Conservation (phyloP, 2,329 filamentous ascomycete species). For the Trichoderma afroharzianum region DNA sequence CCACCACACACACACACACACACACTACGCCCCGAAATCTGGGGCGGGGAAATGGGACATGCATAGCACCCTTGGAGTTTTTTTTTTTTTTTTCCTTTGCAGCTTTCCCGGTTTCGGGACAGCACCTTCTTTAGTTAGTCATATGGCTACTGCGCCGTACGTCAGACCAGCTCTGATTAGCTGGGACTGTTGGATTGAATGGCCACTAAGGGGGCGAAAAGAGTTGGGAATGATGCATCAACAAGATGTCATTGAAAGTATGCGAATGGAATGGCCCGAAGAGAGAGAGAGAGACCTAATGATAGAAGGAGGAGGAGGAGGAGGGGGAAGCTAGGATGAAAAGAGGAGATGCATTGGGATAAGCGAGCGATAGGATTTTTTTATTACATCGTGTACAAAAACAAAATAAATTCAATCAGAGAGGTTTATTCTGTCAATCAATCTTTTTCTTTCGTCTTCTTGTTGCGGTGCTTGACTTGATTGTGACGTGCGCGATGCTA, state of each 20-base stretch:
- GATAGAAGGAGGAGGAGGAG: not conserved
- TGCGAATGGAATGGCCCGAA: not conserved
- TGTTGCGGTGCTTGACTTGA: not conserved
- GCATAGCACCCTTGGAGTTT: constrained; percentile 17
- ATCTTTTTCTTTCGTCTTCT: not conserved
- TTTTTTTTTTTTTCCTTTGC: not conserved
- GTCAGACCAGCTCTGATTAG: constrained; percentile 13
- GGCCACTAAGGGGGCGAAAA: not conserved
- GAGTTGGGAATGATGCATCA: not conserved
- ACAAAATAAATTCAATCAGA: not conserved
- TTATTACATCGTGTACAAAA: not conserved
- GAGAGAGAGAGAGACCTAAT: not conserved
- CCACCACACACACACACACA: not conserved
- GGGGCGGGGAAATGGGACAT: constrained; percentile 16
- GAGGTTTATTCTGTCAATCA: not conserved
- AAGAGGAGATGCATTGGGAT: constrained; percentile 4
- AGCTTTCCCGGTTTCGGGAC: constrained; percentile 6
- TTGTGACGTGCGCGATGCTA: not conserved
- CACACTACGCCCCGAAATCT: constrained; percentile 3
- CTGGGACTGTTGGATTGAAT: not conserved
- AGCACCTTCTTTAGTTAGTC: not conserved
- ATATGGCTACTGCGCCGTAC: constrained; percentile 3
- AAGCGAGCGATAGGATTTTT: constrained; percentile 9
- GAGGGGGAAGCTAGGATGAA: not conserved
- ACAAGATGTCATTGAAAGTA: not conserved